Evolutionary conservation across 176 grass and related monocot genomes (phyloP).

Genomic region (Hordeum vulgare): MorexV3_pseudomolecules_assembly NC_058524.1:168989736-168990235

Average conservation of each 20-base stretch:
- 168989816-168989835: slow-evolving; percentile 5
- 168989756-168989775: not conserved
- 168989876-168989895: not conserved
- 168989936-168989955: slow-evolving; percentile 57
- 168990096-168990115: not conserved
- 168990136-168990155: slow-evolving; percentile 36
- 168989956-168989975: slow-evolving; percentile 19
- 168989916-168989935: not conserved
- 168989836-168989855: not conserved
- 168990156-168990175: slow-evolving; percentile 10
- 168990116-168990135: slow-evolving; percentile 43
- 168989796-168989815: slow-evolving; percentile 31
- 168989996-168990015: not conserved
- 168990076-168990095: not conserved
- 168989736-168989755: not conserved
- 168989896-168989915: not conserved
- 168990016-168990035: not conserved
- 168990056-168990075: not conserved
- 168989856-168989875: not conserved
- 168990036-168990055: not conserved
- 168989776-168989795: slow-evolving; percentile 28
- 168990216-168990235: not conserved
- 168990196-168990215: slow-evolving; percentile 16
- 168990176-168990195: not conserved
- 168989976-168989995: not conserved